A percentile compares a stretch with the other conserved stretches of the same genome.
phyloP scores from a whole-genome alignment of 2,329 filamentous ascomycete genomes.

The Diplodia scrobiculata region DNA sequence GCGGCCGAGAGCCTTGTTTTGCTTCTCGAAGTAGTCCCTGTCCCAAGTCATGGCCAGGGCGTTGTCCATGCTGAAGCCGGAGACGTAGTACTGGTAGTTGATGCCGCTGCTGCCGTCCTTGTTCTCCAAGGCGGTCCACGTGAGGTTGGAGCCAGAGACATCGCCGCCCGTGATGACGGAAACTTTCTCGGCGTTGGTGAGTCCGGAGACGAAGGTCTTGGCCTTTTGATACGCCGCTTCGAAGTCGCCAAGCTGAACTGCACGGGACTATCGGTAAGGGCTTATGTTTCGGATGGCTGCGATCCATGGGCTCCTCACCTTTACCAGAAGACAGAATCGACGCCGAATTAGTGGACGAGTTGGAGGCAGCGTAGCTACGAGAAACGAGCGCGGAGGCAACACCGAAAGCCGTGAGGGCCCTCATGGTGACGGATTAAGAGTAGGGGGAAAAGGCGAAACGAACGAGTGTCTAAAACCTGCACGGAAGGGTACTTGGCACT shows the following conservation, averaged over 20 bases:
- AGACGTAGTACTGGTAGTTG: constrained; percentile 35
- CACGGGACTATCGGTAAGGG: background rate
- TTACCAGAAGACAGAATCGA: constrained; percentile 21
- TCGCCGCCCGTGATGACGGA: constrained; percentile 24
- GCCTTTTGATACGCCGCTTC: constrained; percentile 13
- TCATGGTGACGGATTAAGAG: constrained; percentile 2
- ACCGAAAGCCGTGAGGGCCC: constrained; percentile 18
- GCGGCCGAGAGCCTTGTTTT: constrained; percentile 32
- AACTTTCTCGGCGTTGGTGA: constrained; percentile 22
- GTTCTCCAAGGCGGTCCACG: constrained; percentile 33
- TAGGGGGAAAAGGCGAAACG: too few species aligned
- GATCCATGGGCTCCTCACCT: background rate
- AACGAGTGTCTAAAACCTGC: background rate
- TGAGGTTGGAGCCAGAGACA: constrained; percentile 27
- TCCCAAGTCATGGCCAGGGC: constrained; percentile 36
- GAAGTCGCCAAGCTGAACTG: constrained; percentile 25
- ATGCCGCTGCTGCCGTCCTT: constrained; percentile 35
- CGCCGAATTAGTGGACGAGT: constrained; percentile 3
- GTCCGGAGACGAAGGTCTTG: constrained; percentile 13
- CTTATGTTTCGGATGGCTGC: background rate
- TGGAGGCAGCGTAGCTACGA: constrained; percentile 16
- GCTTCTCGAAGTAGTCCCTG: constrained; percentile 31
- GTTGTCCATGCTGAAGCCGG: constrained; percentile 33
- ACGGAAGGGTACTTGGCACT: background rate
- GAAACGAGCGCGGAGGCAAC: constrained; percentile 24